Percentiles rank a stretch among this genome's conserved stretches.
Conservation (phyloP, 2,329 filamentous ascomycete genomes). For the Metarhizium sp. region DNA sequence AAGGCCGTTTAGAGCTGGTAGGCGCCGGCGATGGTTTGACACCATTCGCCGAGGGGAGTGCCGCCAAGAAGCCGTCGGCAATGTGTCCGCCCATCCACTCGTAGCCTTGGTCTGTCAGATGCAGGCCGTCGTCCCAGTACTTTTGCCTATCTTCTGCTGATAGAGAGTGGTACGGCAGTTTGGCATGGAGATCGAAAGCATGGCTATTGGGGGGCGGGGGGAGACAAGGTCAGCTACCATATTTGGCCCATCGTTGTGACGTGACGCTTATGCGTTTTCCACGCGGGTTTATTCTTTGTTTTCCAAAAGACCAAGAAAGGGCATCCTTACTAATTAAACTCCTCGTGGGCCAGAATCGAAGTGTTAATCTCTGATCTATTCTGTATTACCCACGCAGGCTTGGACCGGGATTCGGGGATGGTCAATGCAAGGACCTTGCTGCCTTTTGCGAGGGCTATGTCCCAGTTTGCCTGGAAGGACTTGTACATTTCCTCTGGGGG, state of each 20-base stretch:
- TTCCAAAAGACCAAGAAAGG: not conserved
- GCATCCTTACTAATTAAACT: conserved; percentile 40
- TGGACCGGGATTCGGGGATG: conserved; percentile 41
- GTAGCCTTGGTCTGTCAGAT: conserved; percentile 50
- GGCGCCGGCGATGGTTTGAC: not conserved
- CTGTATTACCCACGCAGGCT: conserved; percentile 17
- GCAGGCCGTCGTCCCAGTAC: conserved; percentile 54
- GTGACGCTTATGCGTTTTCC: no score
- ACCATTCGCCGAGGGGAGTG: not conserved
- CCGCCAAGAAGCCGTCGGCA: conserved; percentile 36
- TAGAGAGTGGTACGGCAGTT: conserved; percentile 45
- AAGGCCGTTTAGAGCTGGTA: conserved; percentile 10
- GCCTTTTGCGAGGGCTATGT: conserved; percentile 35
- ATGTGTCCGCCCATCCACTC: conserved; percentile 51
- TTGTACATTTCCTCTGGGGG: conserved; percentile 34
- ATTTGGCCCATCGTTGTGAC: no score
- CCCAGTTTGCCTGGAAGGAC: conserved; percentile 40
- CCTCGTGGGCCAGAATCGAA: conserved; percentile 39
- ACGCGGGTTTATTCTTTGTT: no score
- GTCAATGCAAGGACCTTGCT: conserved; percentile 54
- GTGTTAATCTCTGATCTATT: conserved; percentile 39
- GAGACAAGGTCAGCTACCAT: not conserved
- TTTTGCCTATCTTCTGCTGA: conserved; percentile 31
- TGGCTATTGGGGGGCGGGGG: conserved; percentile 27
- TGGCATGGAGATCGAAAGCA: conserved; percentile 44